Evolutionary conservation across 345 rosid genomes (phyloP).

Genomic region (Rhodomyrtus tomentosa): DNA sequence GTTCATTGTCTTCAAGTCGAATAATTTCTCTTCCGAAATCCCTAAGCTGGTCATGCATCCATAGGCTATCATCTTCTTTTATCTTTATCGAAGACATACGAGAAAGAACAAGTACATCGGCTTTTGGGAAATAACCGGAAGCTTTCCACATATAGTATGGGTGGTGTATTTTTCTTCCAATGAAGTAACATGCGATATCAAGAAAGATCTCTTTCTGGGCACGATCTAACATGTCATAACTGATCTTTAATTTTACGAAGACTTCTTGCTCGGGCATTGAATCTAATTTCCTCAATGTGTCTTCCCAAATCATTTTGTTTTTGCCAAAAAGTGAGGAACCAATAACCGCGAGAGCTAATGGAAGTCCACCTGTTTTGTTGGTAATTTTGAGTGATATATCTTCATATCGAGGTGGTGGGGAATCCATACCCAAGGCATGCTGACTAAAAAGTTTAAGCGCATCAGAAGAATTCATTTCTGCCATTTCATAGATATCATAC

Average conservation of each 20-base stretch:
- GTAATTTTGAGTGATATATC: background rate
- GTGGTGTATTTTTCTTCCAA: background rate
- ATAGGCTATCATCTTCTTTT: rapidly evolving
- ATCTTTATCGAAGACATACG: background rate
- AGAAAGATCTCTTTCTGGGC: background rate
- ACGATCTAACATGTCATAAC: background rate
- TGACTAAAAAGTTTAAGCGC: background rate
- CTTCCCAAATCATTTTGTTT: background rate
- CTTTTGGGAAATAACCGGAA: background rate
- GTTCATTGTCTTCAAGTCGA: background rate
- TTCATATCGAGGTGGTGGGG: background rate
- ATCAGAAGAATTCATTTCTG: background rate
- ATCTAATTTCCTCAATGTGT: background rate
- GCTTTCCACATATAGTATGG: background rate
- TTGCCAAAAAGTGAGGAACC: background rate
- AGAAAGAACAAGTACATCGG: rapidly evolving
- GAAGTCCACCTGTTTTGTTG: background rate
- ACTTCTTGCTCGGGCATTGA: background rate
- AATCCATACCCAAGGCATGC: background rate
- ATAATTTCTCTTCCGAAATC: background rate
- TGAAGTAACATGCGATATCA: background rate
- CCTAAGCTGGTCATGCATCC: background rate
- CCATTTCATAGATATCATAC: background rate
- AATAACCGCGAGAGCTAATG: background rate
- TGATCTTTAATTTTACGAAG: background rate